phyloP scores from a whole-genome alignment of 192 early-diverging fungal genomes.

The Lobosporangium transversale region DNA sequence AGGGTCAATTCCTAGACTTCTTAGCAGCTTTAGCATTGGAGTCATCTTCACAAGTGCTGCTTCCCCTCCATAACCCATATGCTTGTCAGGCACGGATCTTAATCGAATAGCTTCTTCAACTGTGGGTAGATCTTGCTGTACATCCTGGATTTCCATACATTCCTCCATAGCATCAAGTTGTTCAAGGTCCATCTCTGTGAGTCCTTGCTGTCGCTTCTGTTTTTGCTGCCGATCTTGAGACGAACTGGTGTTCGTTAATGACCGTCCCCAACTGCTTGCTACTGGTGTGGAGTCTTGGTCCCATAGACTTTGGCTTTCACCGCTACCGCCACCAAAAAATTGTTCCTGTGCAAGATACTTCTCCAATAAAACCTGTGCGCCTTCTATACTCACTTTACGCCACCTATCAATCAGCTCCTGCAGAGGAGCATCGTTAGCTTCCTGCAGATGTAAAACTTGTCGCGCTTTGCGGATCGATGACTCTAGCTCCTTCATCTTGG shows the following conservation, averaged over 20 bases:
- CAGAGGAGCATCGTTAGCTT: constrained; percentile 19
- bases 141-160: constrained; percentile 26
- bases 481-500: constrained; percentile 18
- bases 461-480: constrained; percentile 28
- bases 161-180: constrained; percentile 17
- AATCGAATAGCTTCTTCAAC: constrained; percentile 33
- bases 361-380: constrained; percentile 27
- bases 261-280: background rate
- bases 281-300: background rate
- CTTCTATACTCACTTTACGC: constrained; percentile 27
- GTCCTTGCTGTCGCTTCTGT: background rate
- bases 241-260: background rate
- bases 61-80: background rate
- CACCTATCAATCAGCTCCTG: constrained; percentile 34
- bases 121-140: constrained; percentile 36
- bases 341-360: constrained; percentile 32
- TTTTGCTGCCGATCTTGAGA: background rate
- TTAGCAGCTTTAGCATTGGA: constrained; percentile 28
- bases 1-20: constrained; percentile 20
- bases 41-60: constrained; percentile 4
- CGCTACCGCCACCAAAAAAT: constrained; percentile 8
- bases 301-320: background rate
- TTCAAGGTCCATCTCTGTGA: background rate
- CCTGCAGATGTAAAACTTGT: constrained; percentile 24
- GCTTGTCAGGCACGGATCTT: background rate